Conservation (phyloP, 352 stramenopile genomes). For the Vaucheria bursata region DNA sequence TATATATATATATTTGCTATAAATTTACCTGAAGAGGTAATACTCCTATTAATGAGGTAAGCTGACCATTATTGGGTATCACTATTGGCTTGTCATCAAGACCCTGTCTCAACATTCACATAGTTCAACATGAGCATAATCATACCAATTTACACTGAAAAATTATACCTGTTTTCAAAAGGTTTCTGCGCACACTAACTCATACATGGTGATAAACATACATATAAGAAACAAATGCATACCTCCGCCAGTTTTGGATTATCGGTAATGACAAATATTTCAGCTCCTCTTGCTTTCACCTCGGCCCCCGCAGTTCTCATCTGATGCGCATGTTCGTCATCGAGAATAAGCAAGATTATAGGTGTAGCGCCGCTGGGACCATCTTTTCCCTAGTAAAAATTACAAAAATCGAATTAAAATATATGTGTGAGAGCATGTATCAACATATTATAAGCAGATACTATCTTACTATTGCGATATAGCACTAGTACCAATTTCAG, state of each 20-base stretch:
- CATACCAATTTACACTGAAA: neutral
- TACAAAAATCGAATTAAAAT: too few species aligned
- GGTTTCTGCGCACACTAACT: too few species aligned
- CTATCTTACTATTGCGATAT: too few species aligned
- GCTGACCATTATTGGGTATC: constrained; percentile 77
- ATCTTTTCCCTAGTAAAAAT: constrained; percentile 55
- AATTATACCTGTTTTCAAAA: too few species aligned
- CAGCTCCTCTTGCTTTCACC: constrained; percentile 85
- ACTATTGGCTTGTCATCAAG: constrained; percentile 83
- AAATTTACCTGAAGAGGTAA: constrained; percentile 63
- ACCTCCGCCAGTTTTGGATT: constrained; percentile 75
- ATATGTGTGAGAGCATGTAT: too few species aligned
- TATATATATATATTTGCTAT: neutral
- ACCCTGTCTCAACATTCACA: too few species aligned
- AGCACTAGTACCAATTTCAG: too few species aligned
- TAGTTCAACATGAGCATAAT: too few species aligned
- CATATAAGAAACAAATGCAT: neutral
- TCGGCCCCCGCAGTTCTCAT: constrained; percentile 55
- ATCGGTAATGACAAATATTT: constrained; percentile 97
- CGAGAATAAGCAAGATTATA: constrained; percentile 92
- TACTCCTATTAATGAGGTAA: constrained; percentile 85
- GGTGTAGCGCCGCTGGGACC: constrained; percentile 87
- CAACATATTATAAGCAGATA: too few species aligned
- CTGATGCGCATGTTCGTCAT: constrained; percentile 88
- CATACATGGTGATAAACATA: neutral